Conservation (phyloP, 768 basidiomycete genomes). For the Boletus eberwhitei region DNA sequence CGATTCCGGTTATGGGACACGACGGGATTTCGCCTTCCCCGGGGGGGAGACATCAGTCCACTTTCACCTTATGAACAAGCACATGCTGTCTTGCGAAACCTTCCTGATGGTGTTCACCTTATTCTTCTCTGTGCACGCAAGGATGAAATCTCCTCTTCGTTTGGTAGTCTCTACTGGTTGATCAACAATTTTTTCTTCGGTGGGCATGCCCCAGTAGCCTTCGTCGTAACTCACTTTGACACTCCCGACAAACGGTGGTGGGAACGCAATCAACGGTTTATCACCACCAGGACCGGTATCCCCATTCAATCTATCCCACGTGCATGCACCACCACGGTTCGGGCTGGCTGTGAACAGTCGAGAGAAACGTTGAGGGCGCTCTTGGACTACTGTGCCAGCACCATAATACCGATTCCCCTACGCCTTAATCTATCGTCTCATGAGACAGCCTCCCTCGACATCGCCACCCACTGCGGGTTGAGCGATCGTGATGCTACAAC, state of each 20-base stretch:
- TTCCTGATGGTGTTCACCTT: conserved; percentile 31
- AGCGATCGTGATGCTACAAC: neutral
- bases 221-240: conserved; percentile 35
- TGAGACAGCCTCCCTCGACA: neutral
- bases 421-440: neutral
- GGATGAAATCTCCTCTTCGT: conserved; percentile 22
- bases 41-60: neutral
- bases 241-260: conserved; percentile 32
- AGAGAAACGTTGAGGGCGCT: neutral
- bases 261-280: conserved; percentile 28
- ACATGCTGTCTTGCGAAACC: conserved; percentile 23
- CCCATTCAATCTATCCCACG: neutral
- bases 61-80: conserved; percentile 16
- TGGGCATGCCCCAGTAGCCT: conserved; percentile 29
- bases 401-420: neutral
- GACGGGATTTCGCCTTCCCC: conserved; percentile 17
- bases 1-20: conserved; percentile 25
- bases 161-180: conserved; percentile 30
- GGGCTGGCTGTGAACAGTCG: neutral
- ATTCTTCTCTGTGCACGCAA: conserved; percentile 35
- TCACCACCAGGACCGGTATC: neutral
- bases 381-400: neutral
- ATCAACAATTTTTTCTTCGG: conserved; percentile 34
- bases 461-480: neutral
- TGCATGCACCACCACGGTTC: neutral